Evolutionary conservation across 805 yeast genomes (phyloP).

Genomic region (Kazachstania martiniae): DNA sequence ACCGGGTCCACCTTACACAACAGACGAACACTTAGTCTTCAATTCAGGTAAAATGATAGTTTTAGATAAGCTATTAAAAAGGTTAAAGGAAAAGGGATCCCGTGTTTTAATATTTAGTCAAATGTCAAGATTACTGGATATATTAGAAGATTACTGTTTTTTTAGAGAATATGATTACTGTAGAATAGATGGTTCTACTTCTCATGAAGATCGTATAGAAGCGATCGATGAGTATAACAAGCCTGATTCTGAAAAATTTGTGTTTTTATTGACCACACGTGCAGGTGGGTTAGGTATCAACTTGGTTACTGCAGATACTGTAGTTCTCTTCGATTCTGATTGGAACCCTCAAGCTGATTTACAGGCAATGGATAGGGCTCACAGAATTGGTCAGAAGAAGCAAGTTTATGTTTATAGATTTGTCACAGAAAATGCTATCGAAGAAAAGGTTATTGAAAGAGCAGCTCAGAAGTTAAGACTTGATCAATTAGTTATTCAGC

Average conservation of each 20-base stretch:
- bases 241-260: conserved; percentile 70
- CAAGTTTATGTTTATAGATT: conserved; percentile 87
- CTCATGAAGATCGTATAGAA: conserved; percentile 82
- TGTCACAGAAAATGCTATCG: conserved; percentile 91
- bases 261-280: conserved; percentile 81
- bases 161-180: conserved; percentile 78
- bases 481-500: conserved; percentile 92
- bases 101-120: conserved; percentile 87
- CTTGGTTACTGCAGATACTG: conserved; percentile 84
- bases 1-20: conserved; percentile 94
- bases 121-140: conserved; percentile 83
- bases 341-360: conserved; percentile 98
- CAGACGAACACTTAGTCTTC: conserved; percentile 84
- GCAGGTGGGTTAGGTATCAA: conserved; percentile 97
- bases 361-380: conserved; percentile 98
- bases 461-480: conserved; percentile 88
- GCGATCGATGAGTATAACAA: conserved; percentile 87
- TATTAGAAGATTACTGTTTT: conserved; percentile 82
- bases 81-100: conserved; percentile 65
- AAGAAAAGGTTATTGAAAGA: conserved; percentile 87
- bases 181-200: conserved; percentile 88
- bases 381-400: conserved; percentile 92
- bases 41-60: conserved; percentile 88
- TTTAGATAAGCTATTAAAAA: conserved; percentile 68
- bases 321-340: conserved; percentile 80